Conservation (phyloP, 768 basidiomycete species). For the Ramaria rubella region DNA sequence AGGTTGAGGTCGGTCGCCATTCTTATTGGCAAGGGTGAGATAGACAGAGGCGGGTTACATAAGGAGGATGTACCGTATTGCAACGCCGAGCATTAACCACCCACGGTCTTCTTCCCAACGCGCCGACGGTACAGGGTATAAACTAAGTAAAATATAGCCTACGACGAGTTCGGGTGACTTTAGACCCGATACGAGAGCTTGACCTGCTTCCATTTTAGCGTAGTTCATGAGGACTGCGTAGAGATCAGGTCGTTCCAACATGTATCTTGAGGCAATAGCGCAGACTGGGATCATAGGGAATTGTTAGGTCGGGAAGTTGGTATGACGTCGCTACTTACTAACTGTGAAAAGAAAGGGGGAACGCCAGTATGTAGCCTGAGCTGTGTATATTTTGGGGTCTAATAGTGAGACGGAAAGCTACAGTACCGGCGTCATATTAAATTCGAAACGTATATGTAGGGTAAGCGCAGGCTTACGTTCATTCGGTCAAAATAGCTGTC, state of each 20-base stretch:
- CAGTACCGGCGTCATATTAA: too few species aligned
- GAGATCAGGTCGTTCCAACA: slow-evolving; percentile 59
- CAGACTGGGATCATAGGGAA: slow-evolving; percentile 47
- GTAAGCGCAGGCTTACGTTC: too few species aligned
- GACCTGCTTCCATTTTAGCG: slow-evolving; percentile 71
- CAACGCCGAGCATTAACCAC: slow-evolving; percentile 85
- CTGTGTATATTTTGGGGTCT: slow-evolving; percentile 79
- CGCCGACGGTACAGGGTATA: slow-evolving; percentile 67
- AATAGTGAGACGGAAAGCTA: slow-evolving; percentile 68
- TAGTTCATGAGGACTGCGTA: slow-evolving; percentile 68
- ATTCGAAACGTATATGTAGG: too few species aligned
- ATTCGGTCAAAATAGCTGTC: slow-evolving; percentile 69
- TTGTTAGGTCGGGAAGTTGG: slow-evolving; percentile 9
- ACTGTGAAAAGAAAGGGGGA: slow-evolving; percentile 92
- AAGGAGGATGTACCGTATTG: slow-evolving; percentile 54
- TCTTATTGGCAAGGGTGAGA: slow-evolving; percentile 33
- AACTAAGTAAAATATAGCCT: slow-evolving; percentile 53
- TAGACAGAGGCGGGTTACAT: neutral
- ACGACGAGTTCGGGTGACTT: slow-evolving; percentile 44
- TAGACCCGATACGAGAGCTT: slow-evolving; percentile 64
- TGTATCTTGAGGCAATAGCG: slow-evolving; percentile 80
- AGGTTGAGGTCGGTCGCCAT: slow-evolving; percentile 87
- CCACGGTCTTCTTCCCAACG: slow-evolving; percentile 88
- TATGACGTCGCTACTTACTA: slow-evolving; percentile 44
- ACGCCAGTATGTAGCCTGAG: slow-evolving; percentile 70